Evolutionary conservation across 163 green algal species (phyloP).

Genomic region (Prototheca cutis): DNA sequence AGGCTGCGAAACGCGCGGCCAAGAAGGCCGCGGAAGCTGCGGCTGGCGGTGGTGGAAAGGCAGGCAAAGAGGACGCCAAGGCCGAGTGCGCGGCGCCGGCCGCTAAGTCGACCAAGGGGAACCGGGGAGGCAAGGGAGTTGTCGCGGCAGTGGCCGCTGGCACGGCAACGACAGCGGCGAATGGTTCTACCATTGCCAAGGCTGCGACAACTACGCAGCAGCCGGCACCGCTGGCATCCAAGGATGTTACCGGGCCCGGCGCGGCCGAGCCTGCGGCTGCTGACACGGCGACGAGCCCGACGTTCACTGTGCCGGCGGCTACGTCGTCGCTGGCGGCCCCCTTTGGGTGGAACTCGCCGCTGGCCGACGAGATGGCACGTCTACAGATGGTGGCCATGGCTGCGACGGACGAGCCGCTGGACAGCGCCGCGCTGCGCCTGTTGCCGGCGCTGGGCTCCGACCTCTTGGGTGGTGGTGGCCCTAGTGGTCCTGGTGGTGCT

Average conservation of each 20-base stretch:
- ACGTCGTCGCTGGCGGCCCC: slow-evolving; percentile 5
- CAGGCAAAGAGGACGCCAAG: not conserved
- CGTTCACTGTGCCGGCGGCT: not conserved
- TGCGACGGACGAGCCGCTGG: not conserved
- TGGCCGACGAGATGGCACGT: slow-evolving; percentile 19
- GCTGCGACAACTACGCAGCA: too few relatives aligned
- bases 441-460: slow-evolving; percentile 10
- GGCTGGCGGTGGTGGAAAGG: not conserved
- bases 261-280: not conserved
- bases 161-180: too few relatives aligned
- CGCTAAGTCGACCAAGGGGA: not conserved
- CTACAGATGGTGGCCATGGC: slow-evolving; percentile 10
- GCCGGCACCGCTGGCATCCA: too few relatives aligned
- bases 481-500: too few relatives aligned
- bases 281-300: not conserved
- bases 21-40: not conserved
- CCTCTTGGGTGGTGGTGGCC: slow-evolving; percentile 1
- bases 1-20: not conserved
- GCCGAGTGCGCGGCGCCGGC: not conserved
- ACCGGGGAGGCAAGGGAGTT: too few relatives aligned
- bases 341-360: slow-evolving; percentile 20
- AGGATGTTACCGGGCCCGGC: not conserved
- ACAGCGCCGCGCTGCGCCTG: not conserved
- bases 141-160: too few relatives aligned
- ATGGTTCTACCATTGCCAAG: too few relatives aligned